Conservation (phyloP, 306 rosid genomes). For the Fragaria nilgerrensis region DNA sequence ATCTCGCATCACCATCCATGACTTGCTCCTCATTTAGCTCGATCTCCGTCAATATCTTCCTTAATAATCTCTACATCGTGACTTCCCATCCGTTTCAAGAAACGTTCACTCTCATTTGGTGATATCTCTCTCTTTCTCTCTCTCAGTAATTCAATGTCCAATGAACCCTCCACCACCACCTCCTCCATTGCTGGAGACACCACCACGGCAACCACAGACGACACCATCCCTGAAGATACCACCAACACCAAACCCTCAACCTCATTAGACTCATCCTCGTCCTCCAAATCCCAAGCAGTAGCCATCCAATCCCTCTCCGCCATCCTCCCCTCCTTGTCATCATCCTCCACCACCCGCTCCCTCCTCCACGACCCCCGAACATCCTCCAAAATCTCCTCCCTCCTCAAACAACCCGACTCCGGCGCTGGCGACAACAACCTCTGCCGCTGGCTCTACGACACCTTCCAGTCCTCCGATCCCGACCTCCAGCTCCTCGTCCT, state of each 20-base stretch:
- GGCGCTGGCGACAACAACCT: slow-evolving; percentile 71
- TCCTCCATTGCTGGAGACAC: neutral
- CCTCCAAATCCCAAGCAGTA: slow-evolving; percentile 27
- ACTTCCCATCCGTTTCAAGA: neutral
- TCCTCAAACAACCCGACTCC: slow-evolving; percentile 62
- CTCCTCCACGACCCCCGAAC: slow-evolving; percentile 45
- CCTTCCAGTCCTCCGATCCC: slow-evolving; percentile 57
- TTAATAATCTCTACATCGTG: neutral
- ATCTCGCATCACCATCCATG: no score
- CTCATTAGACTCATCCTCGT: neutral
- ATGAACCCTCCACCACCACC: slow-evolving; percentile 2
- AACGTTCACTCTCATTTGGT: neutral
- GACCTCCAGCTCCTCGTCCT: slow-evolving; percentile 69
- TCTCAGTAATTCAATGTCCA: slow-evolving; percentile 23
- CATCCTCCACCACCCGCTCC: slow-evolving; percentile 30
- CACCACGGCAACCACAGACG: neutral
- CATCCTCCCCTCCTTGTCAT: slow-evolving; percentile 42
- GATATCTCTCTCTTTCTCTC: neutral
- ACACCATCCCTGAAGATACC: neutral
- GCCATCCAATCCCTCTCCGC: slow-evolving; percentile 51
- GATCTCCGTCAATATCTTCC: neutral
- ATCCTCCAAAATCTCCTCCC: slow-evolving; percentile 47
- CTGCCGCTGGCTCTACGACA: slow-evolving; percentile 89
- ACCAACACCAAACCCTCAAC: neutral
- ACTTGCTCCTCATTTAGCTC: neutral